phyloP scores from a whole-genome alignment of 306 rosid genomes.

The Calophaca sinica region DNA sequence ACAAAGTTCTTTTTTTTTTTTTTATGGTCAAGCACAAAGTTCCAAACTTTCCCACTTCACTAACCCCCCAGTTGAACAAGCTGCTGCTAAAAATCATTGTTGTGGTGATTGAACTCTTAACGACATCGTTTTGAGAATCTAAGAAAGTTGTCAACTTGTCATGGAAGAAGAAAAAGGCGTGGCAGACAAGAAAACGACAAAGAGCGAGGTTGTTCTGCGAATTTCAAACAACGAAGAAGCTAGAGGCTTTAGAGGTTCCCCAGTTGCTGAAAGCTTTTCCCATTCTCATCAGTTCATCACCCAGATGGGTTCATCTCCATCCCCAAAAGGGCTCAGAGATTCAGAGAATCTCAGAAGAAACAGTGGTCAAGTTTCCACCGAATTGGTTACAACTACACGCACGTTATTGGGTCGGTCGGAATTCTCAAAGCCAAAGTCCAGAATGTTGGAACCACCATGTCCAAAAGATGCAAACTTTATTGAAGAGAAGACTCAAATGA shows the following conservation, averaged over 20 bases:
- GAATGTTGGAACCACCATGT: conserved; percentile 64
- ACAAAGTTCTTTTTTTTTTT: no score
- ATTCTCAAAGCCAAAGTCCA: conserved; percentile 69
- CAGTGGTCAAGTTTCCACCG: conserved; percentile 34
- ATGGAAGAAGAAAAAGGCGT: conserved; percentile 51
- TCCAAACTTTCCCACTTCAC: conserved; percentile 14
- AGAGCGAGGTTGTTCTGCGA: conserved; percentile 63
- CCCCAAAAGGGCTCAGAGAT: conserved; percentile 30
- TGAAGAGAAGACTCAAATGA: conserved; percentile 42
- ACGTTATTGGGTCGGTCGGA: conserved; percentile 56
- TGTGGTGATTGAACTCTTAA: background rate
- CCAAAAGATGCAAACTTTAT: conserved; percentile 43
- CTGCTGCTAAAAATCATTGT: conserved; percentile 14
- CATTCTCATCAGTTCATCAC: conserved; percentile 35
- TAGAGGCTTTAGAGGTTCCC: conserved; percentile 1
- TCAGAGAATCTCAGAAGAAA: conserved; percentile 36
- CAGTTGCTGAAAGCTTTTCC: conserved; percentile 39
- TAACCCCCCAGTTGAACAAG: conserved; percentile 11
- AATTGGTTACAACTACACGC: conserved; percentile 35
- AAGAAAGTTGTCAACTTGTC: background rate
- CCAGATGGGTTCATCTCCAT: conserved; percentile 45
- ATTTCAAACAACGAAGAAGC: conserved; percentile 46
- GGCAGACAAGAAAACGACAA: conserved; percentile 54
- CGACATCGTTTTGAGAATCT: background rate
- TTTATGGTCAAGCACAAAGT: no score